A percentile compares a stretch with the other conserved stretches of the same genome.
These are phyloP conservation scores for Coniochaeta sp. DNA, from an alignment of 2,329 filamentous ascomycete genomes.

Conservation along the genomic window DNA sequence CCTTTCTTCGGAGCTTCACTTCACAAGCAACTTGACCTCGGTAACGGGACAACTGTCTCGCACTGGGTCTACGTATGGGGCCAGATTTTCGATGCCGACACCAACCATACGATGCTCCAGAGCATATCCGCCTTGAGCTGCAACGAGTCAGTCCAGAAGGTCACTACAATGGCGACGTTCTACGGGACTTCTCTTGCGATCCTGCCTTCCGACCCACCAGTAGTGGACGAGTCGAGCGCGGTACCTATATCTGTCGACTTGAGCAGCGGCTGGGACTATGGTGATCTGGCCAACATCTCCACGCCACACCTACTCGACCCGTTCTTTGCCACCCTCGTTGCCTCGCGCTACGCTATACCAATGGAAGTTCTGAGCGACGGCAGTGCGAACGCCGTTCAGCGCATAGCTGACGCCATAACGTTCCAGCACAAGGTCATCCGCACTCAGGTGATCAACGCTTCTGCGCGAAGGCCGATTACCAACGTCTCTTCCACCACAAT, in stretches of 20 bases:
- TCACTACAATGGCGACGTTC: slow-evolving; percentile 13
- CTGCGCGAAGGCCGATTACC: slow-evolving; percentile 17
- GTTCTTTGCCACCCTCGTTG: slow-evolving; percentile 26
- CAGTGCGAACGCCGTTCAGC: slow-evolving; percentile 7
- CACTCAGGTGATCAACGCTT: slow-evolving; percentile 24
- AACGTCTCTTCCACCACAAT: slow-evolving; percentile 10
- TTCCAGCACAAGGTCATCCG: slow-evolving; percentile 28
- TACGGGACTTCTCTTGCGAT: slow-evolving; percentile 14
- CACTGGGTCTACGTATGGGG: slow-evolving; percentile 29
- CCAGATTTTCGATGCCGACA: slow-evolving; percentile 15
- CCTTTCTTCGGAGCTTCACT: slow-evolving; percentile 16
- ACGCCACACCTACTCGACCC: slow-evolving; percentile 20
- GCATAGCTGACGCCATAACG: slow-evolving; percentile 22
- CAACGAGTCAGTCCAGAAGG: slow-evolving; percentile 23
- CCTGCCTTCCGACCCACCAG: slow-evolving; percentile 18
- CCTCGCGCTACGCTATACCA: slow-evolving; percentile 24
- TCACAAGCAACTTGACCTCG: slow-evolving; percentile 13
- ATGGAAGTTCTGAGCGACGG: slow-evolving; percentile 14
- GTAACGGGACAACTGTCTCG: slow-evolving; percentile 7
- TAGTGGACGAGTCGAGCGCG: slow-evolving; percentile 6
- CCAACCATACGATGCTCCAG: slow-evolving; percentile 17
- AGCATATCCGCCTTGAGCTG: slow-evolving; percentile 25
- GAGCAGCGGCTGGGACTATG: slow-evolving; percentile 18
- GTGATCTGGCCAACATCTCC: slow-evolving; percentile 16
- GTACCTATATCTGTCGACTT: slow-evolving; percentile 10